Conservation (phyloP, 352 stramenopile species). For the Phytopythium vexans region DNA sequence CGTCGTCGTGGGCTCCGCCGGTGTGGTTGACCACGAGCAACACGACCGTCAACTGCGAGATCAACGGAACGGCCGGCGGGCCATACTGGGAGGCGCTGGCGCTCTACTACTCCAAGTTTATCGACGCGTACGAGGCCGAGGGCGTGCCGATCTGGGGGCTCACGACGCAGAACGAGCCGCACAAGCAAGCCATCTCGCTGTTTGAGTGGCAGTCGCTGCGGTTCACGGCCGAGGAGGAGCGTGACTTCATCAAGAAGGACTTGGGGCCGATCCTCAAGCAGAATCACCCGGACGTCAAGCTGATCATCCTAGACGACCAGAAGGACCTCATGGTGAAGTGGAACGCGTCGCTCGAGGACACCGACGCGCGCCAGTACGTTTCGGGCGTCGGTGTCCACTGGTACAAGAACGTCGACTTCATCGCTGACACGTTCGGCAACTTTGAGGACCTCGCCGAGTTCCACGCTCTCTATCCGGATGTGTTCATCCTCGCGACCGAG, state of each 20-base stretch:
- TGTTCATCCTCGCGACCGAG: conserved; percentile 84
- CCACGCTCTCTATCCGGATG: conserved; percentile 48
- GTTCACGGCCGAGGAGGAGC: conserved; percentile 39
- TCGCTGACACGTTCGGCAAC: conserved; percentile 29
- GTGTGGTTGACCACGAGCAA: conserved; percentile 84
- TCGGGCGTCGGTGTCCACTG: conserved; percentile 85
- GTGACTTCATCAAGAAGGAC: conserved; percentile 78
- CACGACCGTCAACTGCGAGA: conserved; percentile 42
- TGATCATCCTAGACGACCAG: conserved; percentile 85
- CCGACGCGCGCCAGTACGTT: conserved; percentile 67
- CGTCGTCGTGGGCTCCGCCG: conserved; percentile 82
- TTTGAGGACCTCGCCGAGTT: conserved; percentile 51
- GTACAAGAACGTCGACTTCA: conserved; percentile 71
- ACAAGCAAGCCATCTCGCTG: conserved; percentile 31
- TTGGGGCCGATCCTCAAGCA: conserved; percentile 61
- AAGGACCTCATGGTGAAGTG: conserved; percentile 53
- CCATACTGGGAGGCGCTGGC: conserved; percentile 73
- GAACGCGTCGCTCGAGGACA: conserved; percentile 35
- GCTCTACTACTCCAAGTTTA: conserved; percentile 88
- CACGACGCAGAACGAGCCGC: conserved; percentile 87
- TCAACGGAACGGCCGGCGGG: conserved; percentile 57
- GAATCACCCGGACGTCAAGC: conserved; percentile 75
- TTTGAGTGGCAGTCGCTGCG: conserved; percentile 66
- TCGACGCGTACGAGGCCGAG: conserved; percentile 76
- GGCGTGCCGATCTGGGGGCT: conserved; percentile 79